phyloP scores from a whole-genome alignment of 495 filamentous ascomycete genomes.

The Copromyces sp. region DNA sequence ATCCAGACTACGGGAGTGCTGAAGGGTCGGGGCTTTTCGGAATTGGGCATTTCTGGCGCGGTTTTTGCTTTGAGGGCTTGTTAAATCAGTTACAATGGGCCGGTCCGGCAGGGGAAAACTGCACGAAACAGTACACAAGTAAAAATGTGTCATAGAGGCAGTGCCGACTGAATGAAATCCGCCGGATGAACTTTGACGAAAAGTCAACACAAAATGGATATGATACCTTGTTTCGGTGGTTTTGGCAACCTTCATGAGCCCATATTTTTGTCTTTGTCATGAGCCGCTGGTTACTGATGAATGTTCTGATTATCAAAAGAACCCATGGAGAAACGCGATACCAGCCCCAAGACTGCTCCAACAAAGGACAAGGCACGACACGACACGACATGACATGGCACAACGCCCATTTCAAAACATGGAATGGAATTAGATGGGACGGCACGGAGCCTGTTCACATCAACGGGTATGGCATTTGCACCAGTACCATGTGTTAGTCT shows the following conservation, averaged over 20 bases:
- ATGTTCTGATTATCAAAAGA: neutral
- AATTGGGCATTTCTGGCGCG: constrained; percentile 43
- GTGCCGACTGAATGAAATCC: constrained; percentile 33
- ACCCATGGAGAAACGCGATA: neutral
- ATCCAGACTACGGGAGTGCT: constrained; percentile 9
- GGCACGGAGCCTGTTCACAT: neutral
- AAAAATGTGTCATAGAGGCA: constrained; percentile 34
- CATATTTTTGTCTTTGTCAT: neutral
- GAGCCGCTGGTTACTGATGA: neutral
- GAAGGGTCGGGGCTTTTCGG: constrained; percentile 21
- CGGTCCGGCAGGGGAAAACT: constrained; percentile 36
- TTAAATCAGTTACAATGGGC: constrained; percentile 34
- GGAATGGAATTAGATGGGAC: neutral
- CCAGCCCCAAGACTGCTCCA: neutral
- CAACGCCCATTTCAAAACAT: neutral
- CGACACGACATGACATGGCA: neutral
- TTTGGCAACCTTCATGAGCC: neutral
- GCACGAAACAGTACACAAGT: constrained; percentile 25
- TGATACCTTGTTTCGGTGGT: constrained; percentile 14
- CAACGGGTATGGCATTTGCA: neutral
- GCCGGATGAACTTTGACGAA: constrained; percentile 21
- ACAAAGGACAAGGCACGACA: neutral
- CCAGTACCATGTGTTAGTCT: neutral
- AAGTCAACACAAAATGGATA: constrained; percentile 7
- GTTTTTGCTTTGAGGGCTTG: constrained; percentile 40